Percentiles rank a stretch among this genome's conserved stretches.
Conservation (phyloP, 495 filamentous ascomycete genomes). For the Ramalina peruviana region DNA sequence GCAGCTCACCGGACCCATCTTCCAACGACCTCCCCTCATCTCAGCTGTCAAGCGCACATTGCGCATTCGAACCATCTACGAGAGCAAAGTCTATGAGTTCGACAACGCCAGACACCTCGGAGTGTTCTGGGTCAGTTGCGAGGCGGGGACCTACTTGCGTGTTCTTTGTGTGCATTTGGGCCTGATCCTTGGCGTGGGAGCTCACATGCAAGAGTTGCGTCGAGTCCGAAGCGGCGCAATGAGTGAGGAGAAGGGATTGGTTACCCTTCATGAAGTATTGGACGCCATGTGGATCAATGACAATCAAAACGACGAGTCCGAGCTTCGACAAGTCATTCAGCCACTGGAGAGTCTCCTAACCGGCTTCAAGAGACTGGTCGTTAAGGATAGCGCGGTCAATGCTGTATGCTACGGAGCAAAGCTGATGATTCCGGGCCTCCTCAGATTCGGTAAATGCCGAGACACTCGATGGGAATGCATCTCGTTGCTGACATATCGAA, state of each 20-base stretch:
- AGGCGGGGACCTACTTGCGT: conserved; percentile 96
- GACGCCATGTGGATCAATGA: conserved; percentile 91
- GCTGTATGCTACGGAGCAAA: conserved; percentile 97
- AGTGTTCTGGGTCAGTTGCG: conserved; percentile 98
- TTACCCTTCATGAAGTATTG: conserved; percentile 89
- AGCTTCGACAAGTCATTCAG: conserved; percentile 73
- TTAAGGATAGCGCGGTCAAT: conserved; percentile 93
- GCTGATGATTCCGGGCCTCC: conserved; percentile 89
- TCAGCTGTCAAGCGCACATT: conserved; percentile 97
- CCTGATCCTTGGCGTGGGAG: conserved; percentile 81
- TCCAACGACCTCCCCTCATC: conserved; percentile 93
- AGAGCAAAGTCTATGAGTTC: conserved; percentile 90
- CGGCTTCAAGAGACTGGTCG: conserved; percentile 86
- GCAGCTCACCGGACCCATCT: conserved; percentile 87
- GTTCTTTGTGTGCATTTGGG: conserved; percentile 95
- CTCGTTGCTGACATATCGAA: conserved; percentile 9
- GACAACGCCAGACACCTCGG: conserved; percentile 96
- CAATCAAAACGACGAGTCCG: conserved; percentile 78
- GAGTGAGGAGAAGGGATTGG: conserved; percentile 74
- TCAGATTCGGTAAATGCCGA: conserved; percentile 58
- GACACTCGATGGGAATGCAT: conserved; percentile 16
- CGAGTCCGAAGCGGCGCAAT: conserved; percentile 89
- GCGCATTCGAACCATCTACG: conserved; percentile 90
- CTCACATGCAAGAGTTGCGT: conserved; percentile 96
- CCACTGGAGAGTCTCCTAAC: conserved; percentile 85